phyloP scores from a whole-genome alignment of 2,329 filamentous ascomycete species.

The Exophiala phaeomuriformis region DNA sequence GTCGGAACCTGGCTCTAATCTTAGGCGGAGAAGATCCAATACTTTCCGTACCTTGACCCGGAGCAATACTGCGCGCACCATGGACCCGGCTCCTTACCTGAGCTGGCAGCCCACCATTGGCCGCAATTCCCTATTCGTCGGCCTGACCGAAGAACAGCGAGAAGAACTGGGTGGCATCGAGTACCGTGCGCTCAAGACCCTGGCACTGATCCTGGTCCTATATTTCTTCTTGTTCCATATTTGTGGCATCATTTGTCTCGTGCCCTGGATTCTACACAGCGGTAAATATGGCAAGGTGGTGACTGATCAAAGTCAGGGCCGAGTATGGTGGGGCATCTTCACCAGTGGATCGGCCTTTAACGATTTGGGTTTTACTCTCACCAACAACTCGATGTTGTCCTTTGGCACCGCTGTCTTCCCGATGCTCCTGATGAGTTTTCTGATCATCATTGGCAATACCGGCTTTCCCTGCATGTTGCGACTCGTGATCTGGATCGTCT shows the following conservation, averaged over 20 bases:
- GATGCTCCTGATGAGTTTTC: conserved; percentile 36
- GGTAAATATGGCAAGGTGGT: conserved; percentile 59
- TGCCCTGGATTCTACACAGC: conserved; percentile 71
- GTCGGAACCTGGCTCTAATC: conserved; percentile 12
- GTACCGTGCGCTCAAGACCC: conserved; percentile 81
- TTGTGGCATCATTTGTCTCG: conserved; percentile 63
- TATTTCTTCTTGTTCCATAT: conserved; percentile 83
- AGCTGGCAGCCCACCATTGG: conserved; percentile 90
- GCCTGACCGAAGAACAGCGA: conserved; percentile 79
- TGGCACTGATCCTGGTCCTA: conserved; percentile 66
- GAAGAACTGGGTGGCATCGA: conserved; percentile 96
- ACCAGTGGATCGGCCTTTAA: conserved; percentile 84
- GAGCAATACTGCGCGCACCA: conserved; percentile 39
- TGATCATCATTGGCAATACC: conserved; percentile 37
- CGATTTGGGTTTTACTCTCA: conserved; percentile 89
- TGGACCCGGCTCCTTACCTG: conserved; percentile 71
- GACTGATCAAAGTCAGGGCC: conserved; percentile 53
- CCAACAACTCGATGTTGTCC: conserved; percentile 75
- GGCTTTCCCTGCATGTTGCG: conserved; percentile 55
- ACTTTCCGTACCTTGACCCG: conserved; percentile 40
- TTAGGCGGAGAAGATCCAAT: conserved; percentile 46
- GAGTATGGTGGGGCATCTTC: conserved; percentile 87
- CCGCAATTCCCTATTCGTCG: conserved; percentile 86
- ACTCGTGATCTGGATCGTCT: conserved; percentile 79
- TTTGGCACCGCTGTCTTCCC: conserved; percentile 42